phyloP scores from a whole-genome alignment of 306 rosid species.

The Cicer bijugum region DNA sequence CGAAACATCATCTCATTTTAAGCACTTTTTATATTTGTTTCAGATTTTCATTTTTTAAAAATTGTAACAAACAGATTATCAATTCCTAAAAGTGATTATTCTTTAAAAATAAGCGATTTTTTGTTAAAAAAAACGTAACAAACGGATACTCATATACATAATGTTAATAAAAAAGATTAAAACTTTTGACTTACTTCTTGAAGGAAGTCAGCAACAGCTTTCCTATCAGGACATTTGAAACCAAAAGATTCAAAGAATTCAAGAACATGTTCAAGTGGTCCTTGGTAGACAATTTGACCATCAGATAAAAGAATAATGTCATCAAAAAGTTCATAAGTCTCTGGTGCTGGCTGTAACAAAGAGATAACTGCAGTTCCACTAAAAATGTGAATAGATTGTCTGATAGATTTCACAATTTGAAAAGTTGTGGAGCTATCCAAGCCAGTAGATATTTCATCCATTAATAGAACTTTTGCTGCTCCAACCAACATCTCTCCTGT shows the following conservation, averaged over 20 bases:
- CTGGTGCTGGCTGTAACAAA: slow-evolving; percentile 65
- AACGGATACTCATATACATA: background rate
- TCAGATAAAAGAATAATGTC: slow-evolving; percentile 64
- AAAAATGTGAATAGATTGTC: slow-evolving; percentile 53
- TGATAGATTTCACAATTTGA: slow-evolving; percentile 58
- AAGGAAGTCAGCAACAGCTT: slow-evolving; percentile 63
- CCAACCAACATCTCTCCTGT: slow-evolving; percentile 77
- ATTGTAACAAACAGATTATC: too few relatives aligned
- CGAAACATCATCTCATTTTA: too few relatives aligned
- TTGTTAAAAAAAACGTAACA: too few relatives aligned
- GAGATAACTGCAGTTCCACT: slow-evolving; percentile 60
- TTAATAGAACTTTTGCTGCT: slow-evolving; percentile 58
- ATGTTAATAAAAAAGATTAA: background rate
- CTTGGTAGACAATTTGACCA: slow-evolving; percentile 63
- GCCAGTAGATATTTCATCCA: slow-evolving; percentile 72
- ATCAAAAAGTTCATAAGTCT: slow-evolving; percentile 62
- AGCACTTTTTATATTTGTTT: too few relatives aligned
- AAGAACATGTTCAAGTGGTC: slow-evolving; percentile 58
- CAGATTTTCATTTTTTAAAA: too few relatives aligned
- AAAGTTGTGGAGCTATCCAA: slow-evolving; percentile 69
- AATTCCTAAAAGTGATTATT: too few relatives aligned
- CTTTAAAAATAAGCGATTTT: too few relatives aligned
- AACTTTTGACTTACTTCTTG: slow-evolving; percentile 58
- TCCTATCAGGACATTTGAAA: slow-evolving; percentile 62
- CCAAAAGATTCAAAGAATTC: slow-evolving; percentile 58